Base-by-base conservation (phyloP, 2,329 filamentous ascomycete species). In the Onygenales sp. region DNA sequence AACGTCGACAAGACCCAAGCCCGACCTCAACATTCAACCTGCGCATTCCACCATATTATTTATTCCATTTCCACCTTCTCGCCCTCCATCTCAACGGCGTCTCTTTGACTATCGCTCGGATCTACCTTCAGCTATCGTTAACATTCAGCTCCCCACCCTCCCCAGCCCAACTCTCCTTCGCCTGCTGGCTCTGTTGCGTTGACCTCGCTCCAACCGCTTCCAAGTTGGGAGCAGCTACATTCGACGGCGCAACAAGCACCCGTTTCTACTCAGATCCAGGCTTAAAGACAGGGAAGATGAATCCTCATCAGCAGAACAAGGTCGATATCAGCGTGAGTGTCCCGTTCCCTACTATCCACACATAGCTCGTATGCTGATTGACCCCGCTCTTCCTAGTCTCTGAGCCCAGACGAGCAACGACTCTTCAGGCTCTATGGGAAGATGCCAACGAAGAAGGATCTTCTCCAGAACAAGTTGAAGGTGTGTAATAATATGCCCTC, bases 261-360 rank as follows among this genome's bases (percentile, higher is more conserved):
- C 35, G 14, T 35, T 17, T 50, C 51, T 49, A 17, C 45, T 17
- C 21, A 32, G 42, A 55, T 51, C 36, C 43, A 47, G 38, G 21
- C 17, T 47, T 32, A 41, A 49, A 49, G 43, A 56, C 50, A 54
- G 54, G 57, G 72, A 78, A 63, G 60, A 94, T 97, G 89, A 96
- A 96, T 72, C 92, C 92, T 64, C 89, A 91, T 72, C 89, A 96
- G 80, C 91, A 95, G 81, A 96, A 96, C 81, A 97, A 98, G 80
- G 81, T 97, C 66, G 93, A 98, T 75, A 81, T 96, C 75, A 91
- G 82, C 78, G 93, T 96, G 77, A 77, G 88, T 81, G 21, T 27
- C 21, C 21, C 21, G 21, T 27, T 5, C 21, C 21, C 21, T 27
- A 27, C 21, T 17, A 17, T 17, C 21, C 21, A 27, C 21, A 27